A percentile compares a stretch with the other conserved stretches of the same genome.
phyloP scores from a whole-genome alignment of 1,284 basidiomycete species.

The Trametes hirsuta region DNA sequence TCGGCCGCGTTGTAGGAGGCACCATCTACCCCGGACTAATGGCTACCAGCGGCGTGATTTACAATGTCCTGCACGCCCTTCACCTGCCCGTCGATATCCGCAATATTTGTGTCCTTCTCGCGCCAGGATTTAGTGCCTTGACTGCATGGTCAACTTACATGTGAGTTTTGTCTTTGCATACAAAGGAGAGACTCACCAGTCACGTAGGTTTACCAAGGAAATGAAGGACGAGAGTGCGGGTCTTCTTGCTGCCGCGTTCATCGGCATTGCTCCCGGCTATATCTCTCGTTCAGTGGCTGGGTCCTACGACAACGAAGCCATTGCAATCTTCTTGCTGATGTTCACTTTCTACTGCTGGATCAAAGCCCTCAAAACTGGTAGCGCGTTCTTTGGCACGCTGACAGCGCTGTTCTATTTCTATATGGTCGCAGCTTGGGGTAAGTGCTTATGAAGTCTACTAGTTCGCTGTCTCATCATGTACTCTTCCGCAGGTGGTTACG shows the following conservation, averaged over 20 bases:
- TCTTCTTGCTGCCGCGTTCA: conserved; percentile 96
- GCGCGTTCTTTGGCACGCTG: conserved; percentile 87
- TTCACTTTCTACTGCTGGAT: conserved; percentile 99
- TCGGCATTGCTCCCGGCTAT: conserved; percentile 97
- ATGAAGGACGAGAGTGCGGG: conserved; percentile 95
- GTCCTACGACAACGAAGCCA: conserved; percentile 99
- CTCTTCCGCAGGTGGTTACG: conserved; percentile 79
- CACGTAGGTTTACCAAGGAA: conserved; percentile 85
- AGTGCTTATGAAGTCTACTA: conserved; percentile 21
- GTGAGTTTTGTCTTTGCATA: conserved; percentile 47
- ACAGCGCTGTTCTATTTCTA: conserved; percentile 99
- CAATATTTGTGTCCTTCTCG: conserved; percentile 96
- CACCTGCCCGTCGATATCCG: conserved; percentile 98
- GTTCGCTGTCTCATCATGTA: not conserved
- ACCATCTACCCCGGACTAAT: conserved; percentile 98
- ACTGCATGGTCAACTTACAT: conserved; percentile 99
- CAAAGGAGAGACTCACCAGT: not conserved
- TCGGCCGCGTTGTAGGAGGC: conserved; percentile 97
- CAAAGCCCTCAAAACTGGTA: conserved; percentile 93
- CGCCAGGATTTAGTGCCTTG: conserved; percentile 94
- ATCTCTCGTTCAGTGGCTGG: conserved; percentile 99
- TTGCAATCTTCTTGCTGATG: conserved; percentile 99
- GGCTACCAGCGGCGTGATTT: conserved; percentile 97
- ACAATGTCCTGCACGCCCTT: conserved; percentile 86
- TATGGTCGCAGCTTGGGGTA: conserved; percentile 99